phyloP scores from a whole-genome alignment of 495 filamentous ascomycete species.

The Evernia prunastri region DNA sequence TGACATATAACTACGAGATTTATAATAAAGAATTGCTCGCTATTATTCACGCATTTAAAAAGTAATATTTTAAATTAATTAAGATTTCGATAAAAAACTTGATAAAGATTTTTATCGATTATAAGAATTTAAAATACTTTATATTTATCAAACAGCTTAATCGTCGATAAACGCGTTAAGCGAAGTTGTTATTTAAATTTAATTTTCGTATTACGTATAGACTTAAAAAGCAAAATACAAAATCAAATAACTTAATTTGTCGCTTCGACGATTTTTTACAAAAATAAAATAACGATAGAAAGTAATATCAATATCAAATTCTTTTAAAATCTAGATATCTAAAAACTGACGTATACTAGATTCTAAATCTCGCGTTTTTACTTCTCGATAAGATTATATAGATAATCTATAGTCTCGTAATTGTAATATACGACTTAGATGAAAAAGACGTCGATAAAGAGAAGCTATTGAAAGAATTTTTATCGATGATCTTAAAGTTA shows the following conservation, averaged over 20 bases:
- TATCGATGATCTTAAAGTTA: not conserved
- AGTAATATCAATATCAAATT: not conserved
- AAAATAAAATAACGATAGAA: not conserved
- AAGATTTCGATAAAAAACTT: not conserved
- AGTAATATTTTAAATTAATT: not conserved
- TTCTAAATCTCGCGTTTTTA: not conserved
- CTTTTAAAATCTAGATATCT: not conserved
- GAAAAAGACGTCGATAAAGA: not conserved
- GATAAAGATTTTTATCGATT: conserved; percentile 23
- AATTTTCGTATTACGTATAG: no score
- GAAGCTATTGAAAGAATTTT: not conserved
- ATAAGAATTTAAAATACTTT: conserved; percentile 30
- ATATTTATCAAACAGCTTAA: conserved; percentile 28
- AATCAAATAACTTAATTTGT: conserved; percentile 13
- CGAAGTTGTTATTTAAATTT: conserved; percentile 27
- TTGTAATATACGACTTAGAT: not conserved
- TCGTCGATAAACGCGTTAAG: conserved; percentile 25
- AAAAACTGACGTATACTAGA: not conserved
- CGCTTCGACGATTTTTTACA: not conserved
- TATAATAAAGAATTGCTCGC: not conserved
- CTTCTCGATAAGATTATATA: not conserved
- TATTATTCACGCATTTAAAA: not conserved
- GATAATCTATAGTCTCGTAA: not conserved
- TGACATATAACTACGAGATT: not conserved
- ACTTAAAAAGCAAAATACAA: conserved; percentile 20